Evolutionary conservation across 2,329 filamentous ascomycete species (phyloP), one percentile per base, ranked within the genome.

Genomic region (Neopestalotiopsis sp.): DNA sequence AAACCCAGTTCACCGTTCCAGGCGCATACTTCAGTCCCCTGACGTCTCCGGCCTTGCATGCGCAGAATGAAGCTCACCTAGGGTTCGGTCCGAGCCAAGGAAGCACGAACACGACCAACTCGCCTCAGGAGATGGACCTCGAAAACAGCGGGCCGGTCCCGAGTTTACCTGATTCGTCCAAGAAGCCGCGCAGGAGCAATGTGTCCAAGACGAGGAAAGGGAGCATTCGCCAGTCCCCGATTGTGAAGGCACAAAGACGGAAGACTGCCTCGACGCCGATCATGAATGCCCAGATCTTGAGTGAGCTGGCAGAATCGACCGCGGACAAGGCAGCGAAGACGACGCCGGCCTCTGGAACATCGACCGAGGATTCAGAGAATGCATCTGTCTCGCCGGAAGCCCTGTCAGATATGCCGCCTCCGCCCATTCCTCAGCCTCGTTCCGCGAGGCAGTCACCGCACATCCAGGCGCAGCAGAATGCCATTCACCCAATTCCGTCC

Each of bases 21-120:
- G 88, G 88, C 45, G 88, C 92, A 42, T 95, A 94, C 81, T 95
- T 96, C 78, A 96, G 93, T 76, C 93, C 93, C 10, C 84, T 96
- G 63, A 94, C 92, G 4, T 96, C 93, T 17, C 93, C 93, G 1
- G 92, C 93, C 3, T 83, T 96, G 20, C 91, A 93, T 78, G 92
- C 92, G 1, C 92, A 94, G 77, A 88, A 84, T 70, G 88, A 90
- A 67, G 76, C 82, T 32, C 78, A 79, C 17, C 78, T 83, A 4
- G 74, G 81, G 65, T 85, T 86, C 70, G 82, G 88, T 65, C 79
- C 83, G 68, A 76, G 81, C 42, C 82, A 78, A 75, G 84, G 75
- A 14, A 71, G 73, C 17, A 73, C 75, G 71, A 83, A 80, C 70
- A 83, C 80, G 72, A 83, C 77, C 65, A 89, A 82, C 79, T 90